A percentile compares a stretch with the other conserved stretches of the same genome.
Conservation (phyloP, 163 green algal species). For the Smithsoniella earleae region DNA sequence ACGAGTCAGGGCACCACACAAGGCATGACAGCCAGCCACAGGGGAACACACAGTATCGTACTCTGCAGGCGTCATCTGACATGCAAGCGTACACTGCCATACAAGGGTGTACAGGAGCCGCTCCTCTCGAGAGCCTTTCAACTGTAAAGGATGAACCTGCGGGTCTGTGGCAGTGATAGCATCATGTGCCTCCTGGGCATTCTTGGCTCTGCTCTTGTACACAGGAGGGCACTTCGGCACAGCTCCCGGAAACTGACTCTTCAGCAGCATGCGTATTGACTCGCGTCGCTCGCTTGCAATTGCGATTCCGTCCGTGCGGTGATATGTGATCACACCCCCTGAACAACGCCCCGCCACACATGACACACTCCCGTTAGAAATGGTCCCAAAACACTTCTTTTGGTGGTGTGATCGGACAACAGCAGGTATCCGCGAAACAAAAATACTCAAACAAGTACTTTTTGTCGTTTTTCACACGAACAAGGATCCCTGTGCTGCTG, state of each 20-base stretch:
- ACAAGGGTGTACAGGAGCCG: constrained; percentile 71
- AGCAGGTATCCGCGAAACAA: too few relatives aligned
- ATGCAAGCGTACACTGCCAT: constrained; percentile 63
- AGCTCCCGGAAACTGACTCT: too few relatives aligned
- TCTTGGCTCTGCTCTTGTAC: constrained; percentile 74
- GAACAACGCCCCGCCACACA: too few relatives aligned
- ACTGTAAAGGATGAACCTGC: constrained; percentile 24
- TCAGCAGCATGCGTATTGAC: constrained; percentile 45
- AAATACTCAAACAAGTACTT: too few relatives aligned
- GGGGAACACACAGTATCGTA: constrained; percentile 31
- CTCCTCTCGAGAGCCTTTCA: constrained; percentile 33
- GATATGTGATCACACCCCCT: constrained; percentile 91
- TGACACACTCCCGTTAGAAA: too few relatives aligned
- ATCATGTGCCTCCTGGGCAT: constrained; percentile 88
- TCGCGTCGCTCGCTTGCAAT: constrained; percentile 46
- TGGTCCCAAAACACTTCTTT: too few relatives aligned
- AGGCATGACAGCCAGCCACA: too few relatives aligned
- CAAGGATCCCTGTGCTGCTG: too few relatives aligned
- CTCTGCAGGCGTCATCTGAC: constrained; percentile 60
- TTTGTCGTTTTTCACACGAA: too few relatives aligned
- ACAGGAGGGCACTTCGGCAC: constrained; percentile 40
- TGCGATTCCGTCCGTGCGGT: constrained; percentile 81
- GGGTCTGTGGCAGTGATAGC: constrained; percentile 76
- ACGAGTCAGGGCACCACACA: too few relatives aligned
- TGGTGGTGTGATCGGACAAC: too few relatives aligned